These are phyloP conservation scores for Talinum fruticosum DNA, from an alignment of 148 eudicot genomes.

Conservation along the genomic window DNA sequence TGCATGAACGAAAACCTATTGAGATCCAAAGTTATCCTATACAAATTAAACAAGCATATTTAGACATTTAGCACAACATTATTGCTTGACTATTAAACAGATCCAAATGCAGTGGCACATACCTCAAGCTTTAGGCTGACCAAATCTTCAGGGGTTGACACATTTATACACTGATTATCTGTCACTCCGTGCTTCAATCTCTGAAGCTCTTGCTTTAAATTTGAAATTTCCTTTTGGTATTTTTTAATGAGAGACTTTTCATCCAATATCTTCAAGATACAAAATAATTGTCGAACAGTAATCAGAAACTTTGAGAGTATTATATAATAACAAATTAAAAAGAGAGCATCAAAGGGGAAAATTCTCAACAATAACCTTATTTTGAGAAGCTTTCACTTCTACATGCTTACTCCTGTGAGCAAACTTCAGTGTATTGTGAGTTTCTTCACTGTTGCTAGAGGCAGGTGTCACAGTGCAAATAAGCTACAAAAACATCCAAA, in stretches of 20 bases:
- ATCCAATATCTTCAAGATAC: constrained; percentile 28
- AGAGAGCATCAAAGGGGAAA: neutral
- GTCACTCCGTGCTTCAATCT: constrained; percentile 11
- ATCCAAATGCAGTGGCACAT: neutral
- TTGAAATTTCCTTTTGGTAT: constrained; percentile 32
- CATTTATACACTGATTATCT: constrained; percentile 14
- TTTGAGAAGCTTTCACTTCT: constrained; percentile 70
- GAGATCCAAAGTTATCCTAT: neutral
- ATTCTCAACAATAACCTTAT: constrained; percentile 40
- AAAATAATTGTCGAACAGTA: neutral
- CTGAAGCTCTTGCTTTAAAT: constrained; percentile 32
- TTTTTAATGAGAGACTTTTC: constrained; percentile 36
- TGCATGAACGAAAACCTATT: neutral
- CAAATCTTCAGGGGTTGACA: constrained; percentile 17
- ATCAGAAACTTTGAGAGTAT: neutral
- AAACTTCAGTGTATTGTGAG: constrained; percentile 80
- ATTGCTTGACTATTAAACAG: neutral
- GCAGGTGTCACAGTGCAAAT: constrained; percentile 86
- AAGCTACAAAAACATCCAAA: constrained; percentile 43
- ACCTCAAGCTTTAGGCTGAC: constrained; percentile 24
- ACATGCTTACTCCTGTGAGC: constrained; percentile 76
- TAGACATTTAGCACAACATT: neutral
- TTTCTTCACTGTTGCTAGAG: constrained; percentile 74
- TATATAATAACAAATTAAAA: neutral
- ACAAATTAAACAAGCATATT: neutral